These are phyloP conservation scores for Chrysosporium keratinophilum DNA, from an alignment of 2,329 filamentous ascomycete species.

Conservation along the genomic window DNA sequence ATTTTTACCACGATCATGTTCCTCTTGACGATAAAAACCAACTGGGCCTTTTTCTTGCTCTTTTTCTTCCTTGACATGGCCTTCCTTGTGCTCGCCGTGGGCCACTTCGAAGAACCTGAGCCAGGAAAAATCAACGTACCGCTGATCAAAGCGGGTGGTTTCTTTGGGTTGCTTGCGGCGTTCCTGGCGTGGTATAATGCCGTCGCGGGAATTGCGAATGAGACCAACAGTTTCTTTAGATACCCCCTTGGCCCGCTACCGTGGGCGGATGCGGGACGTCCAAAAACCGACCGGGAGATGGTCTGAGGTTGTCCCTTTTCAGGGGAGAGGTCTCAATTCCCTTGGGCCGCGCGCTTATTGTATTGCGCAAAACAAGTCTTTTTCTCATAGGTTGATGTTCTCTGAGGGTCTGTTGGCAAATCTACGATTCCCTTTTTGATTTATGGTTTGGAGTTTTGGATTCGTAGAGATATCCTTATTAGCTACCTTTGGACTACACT, in stretches of 20 bases:
- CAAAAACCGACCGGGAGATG: constrained; percentile 41
- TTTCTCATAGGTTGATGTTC: too few species aligned
- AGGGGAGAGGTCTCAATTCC: background rate
- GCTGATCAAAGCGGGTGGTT: constrained; percentile 60
- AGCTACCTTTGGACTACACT: too few species aligned
- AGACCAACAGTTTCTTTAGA: constrained; percentile 70
- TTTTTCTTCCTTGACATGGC: constrained; percentile 68
- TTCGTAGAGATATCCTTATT: too few species aligned
- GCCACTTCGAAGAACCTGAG: constrained; percentile 48
- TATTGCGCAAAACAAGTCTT: too few species aligned
- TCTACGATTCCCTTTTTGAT: too few species aligned
- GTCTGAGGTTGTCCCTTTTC: constrained; percentile 20
- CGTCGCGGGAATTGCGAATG: constrained; percentile 67
- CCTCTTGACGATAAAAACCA: constrained; percentile 64
- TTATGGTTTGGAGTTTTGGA: too few species aligned
- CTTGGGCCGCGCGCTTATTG: background rate
- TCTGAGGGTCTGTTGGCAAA: too few species aligned
- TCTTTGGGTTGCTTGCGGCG: constrained; percentile 69
- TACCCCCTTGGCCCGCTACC: constrained; percentile 90
- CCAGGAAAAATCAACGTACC: constrained; percentile 33
- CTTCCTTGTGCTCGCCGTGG: constrained; percentile 61
- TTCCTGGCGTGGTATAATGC: constrained; percentile 85
- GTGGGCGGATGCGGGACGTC: constrained; percentile 64
- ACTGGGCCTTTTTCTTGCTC: constrained; percentile 64
- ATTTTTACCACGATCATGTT: constrained; percentile 71